These are phyloP conservation scores for Colletotrichum musae DNA, from an alignment of 2,329 filamentous ascomycete species.

Conservation along the genomic window DNA sequence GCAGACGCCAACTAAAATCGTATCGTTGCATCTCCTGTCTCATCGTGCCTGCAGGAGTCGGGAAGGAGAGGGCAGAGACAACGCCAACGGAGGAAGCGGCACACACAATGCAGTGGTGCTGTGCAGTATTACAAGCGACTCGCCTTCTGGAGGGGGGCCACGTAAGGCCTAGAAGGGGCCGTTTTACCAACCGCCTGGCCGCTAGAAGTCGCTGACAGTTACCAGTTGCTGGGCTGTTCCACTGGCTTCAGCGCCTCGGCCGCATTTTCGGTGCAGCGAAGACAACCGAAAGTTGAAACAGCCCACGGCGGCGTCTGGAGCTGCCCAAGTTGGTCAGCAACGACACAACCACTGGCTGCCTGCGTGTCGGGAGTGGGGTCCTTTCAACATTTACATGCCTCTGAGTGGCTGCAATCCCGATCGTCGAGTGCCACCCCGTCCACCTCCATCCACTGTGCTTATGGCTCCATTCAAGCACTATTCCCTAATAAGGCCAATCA, in stretches of 20 bases:
- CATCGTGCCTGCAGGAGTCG: slow-evolving; percentile 12
- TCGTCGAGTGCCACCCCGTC: slow-evolving; percentile 3
- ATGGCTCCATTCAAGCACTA: slow-evolving; percentile 1
- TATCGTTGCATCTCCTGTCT: slow-evolving; percentile 8
- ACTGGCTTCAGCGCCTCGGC: slow-evolving; percentile 22
- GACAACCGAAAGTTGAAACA: not conserved
- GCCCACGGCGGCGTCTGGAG: not conserved
- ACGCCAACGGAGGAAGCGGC: not conserved
- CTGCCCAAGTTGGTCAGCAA: slow-evolving; percentile 8
- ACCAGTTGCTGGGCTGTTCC: not conserved
- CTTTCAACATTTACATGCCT: not conserved
- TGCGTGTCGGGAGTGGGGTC: slow-evolving; percentile 6
- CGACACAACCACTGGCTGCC: not conserved
- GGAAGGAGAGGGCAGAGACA: slow-evolving; percentile 3
- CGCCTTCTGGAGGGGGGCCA: too few species aligned
- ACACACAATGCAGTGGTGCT: not conserved
- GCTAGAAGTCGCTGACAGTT: slow-evolving; percentile 33
- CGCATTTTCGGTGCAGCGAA: slow-evolving; percentile 15
- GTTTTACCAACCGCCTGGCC: slow-evolving; percentile 26
- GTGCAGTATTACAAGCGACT: too few species aligned
- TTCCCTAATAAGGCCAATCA: slow-evolving; percentile 10
- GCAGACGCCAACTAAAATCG: slow-evolving; percentile 9
- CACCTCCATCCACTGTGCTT: not conserved
- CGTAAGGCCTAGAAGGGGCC: slow-evolving; percentile 28
- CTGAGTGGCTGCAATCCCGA: slow-evolving; percentile 27